Conservation (phyloP, 2,329 filamentous ascomycete genomes). For the Arthrocladium fulminans region DNA sequence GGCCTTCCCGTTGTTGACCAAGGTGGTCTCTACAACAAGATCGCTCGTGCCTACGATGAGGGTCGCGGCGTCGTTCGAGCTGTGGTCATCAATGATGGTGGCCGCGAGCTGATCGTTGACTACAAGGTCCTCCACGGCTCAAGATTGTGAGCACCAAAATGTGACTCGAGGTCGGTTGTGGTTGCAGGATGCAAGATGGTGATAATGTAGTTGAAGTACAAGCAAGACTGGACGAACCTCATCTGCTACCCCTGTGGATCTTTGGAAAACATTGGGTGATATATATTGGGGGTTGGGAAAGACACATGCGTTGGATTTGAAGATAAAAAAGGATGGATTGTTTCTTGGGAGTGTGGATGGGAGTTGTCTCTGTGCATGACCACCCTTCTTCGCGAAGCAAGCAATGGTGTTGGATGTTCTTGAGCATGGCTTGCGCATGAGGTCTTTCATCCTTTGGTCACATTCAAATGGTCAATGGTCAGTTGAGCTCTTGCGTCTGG, state of each 20-base stretch:
- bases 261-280: neutral
- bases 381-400: neutral
- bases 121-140: conserved; percentile 93
- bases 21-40: conserved; percentile 74
- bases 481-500: conserved; percentile 3
- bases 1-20: conserved; percentile 90
- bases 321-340: neutral
- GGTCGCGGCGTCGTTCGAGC: conserved; percentile 91
- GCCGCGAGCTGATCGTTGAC: conserved; percentile 92
- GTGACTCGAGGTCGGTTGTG: neutral
- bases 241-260: conserved; percentile 1
- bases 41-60: conserved; percentile 75
- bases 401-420: neutral
- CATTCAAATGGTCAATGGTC: neutral
- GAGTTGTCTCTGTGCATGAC: neutral
- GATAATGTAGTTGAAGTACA: conserved; percentile 1
- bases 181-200: conserved; percentile 7
- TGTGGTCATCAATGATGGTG: conserved; percentile 88
- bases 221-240: conserved; percentile 1
- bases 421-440: neutral
- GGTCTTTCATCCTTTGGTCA: neutral
- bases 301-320: neutral
- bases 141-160: conserved; percentile 43
- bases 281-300: neutral
- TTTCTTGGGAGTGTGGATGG: neutral